phyloP scores from a whole-genome alignment of 139 green algal genomes.

The Micractinium sp. region DNA sequence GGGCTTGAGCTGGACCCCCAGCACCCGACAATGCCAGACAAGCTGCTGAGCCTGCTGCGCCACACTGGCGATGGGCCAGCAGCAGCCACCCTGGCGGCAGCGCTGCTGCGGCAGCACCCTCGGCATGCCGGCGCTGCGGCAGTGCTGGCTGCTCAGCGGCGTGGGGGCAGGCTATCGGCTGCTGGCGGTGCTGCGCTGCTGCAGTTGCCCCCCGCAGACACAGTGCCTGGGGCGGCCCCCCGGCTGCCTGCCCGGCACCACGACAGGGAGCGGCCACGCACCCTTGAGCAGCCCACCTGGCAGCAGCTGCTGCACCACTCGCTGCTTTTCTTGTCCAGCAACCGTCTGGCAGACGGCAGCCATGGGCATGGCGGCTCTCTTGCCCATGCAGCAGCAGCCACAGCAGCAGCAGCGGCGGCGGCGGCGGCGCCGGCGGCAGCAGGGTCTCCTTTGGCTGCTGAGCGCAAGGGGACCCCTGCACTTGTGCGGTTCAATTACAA shows the following conservation, averaged over 20 bases:
- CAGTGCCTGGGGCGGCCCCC: not conserved
- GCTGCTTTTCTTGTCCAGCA: slow-evolving; percentile 17
- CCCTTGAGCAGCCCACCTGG: slow-evolving; percentile 28
- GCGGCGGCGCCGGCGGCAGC: not conserved
- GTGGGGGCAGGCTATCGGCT: not conserved
- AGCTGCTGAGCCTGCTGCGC: slow-evolving; percentile 38
- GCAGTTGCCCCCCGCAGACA: not conserved
- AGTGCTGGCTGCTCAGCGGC: not conserved
- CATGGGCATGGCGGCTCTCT: not conserved
- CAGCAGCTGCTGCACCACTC: slow-evolving; percentile 33
- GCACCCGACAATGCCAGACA: slow-evolving; percentile 38
- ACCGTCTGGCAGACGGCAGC: slow-evolving; percentile 15
- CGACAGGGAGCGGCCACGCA: not conserved
- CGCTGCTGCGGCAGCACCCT: slow-evolving; percentile 12
- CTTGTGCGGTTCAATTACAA: slow-evolving; percentile 29
- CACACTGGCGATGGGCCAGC: slow-evolving; percentile 26
- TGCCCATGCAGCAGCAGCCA: not conserved
- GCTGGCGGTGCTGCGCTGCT: slow-evolving; percentile 1
- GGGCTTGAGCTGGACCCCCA: slow-evolving; percentile 29
- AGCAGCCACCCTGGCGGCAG: slow-evolving; percentile 4
- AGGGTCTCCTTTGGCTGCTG: not conserved
- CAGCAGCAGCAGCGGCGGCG: not conserved
- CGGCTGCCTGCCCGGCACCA: not conserved
- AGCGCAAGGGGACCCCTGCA: not conserved
- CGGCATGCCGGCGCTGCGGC: slow-evolving; percentile 6